phyloP scores from a whole-genome alignment of 371 early-diverging fungal species.

The Rhizopus sp. region DNA sequence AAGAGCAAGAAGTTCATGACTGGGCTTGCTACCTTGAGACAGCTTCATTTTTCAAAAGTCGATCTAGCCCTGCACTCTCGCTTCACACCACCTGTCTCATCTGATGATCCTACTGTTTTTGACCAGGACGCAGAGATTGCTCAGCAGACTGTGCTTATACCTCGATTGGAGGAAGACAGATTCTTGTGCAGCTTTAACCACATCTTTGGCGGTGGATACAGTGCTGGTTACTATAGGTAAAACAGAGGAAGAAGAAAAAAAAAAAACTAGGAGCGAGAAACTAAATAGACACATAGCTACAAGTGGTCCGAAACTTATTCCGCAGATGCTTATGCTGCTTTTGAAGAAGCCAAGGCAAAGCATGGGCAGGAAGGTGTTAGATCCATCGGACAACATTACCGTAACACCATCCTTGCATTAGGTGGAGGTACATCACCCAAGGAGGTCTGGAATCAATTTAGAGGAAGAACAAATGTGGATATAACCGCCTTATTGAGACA shows the following conservation, averaged over 20 bases:
- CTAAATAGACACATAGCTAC: constrained; percentile 39
- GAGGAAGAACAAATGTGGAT: constrained; percentile 59
- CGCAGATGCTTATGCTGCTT: constrained; percentile 69
- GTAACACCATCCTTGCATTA: constrained; percentile 65
- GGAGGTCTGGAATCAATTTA: constrained; percentile 62
- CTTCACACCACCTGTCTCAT: constrained; percentile 36
- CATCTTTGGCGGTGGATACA: constrained; percentile 69
- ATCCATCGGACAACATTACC: constrained; percentile 56
- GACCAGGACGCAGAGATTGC: constrained; percentile 60
- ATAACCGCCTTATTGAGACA: constrained; percentile 62
- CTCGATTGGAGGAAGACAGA: constrained; percentile 57
- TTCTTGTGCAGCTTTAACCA: constrained; percentile 68
- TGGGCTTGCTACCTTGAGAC: constrained; percentile 64
- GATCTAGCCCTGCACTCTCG: constrained; percentile 61
- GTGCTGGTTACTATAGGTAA: constrained; percentile 67
- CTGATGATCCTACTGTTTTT: constrained; percentile 49
- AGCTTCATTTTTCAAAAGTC: constrained; percentile 62
- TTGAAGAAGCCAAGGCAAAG: constrained; percentile 52
- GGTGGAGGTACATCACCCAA: constrained; percentile 66
- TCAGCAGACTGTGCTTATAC: constrained; percentile 47
- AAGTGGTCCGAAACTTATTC: constrained; percentile 73
- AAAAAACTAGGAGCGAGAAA: background rate
- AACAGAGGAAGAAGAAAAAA: constrained; percentile 1
- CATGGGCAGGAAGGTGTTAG: constrained; percentile 33
- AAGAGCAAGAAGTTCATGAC: constrained; percentile 56